Evolutionary conservation across 202 grass and related monocot genomes (phyloP).

Genomic region (Digitaria exilis): DNA sequence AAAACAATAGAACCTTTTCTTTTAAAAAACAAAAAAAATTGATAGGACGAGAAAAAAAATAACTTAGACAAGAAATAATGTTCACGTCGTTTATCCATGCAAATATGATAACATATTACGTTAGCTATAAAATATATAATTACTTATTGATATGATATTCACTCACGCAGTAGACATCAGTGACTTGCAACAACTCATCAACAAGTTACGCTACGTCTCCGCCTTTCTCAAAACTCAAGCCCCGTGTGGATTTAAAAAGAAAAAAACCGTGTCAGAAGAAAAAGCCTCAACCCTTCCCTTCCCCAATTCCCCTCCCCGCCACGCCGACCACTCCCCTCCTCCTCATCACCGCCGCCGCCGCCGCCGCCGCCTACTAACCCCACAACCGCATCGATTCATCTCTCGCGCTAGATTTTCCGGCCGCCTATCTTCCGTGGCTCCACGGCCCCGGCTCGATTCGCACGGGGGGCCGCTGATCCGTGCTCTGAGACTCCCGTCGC

Average conservation of each 20-base stretch:
- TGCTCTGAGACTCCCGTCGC: slow-evolving; percentile 16
- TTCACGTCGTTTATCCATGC: too few species aligned
- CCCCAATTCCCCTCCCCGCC: slow-evolving; percentile 7
- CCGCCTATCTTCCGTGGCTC: neutral
- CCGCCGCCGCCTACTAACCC: neutral
- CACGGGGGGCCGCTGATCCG: slow-evolving; percentile 18
- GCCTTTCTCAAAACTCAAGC: neutral
- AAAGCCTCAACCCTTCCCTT: neutral
- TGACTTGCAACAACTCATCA: too few species aligned
- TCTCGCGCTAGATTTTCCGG: neutral
- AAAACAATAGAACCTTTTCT: too few species aligned
- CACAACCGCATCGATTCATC: slow-evolving; percentile 25
- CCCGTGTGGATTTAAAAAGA: too few species aligned
- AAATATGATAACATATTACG: too few species aligned
- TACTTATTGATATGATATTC: too few species aligned
- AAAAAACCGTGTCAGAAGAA: too few species aligned
- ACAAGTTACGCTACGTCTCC: neutral
- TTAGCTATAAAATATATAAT: too few species aligned
- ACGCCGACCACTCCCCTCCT: slow-evolving; percentile 42
- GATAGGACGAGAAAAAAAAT: too few species aligned
- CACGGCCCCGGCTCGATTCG: slow-evolving; percentile 40
- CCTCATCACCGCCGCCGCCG: slow-evolving; percentile 25
- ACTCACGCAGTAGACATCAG: too few species aligned
- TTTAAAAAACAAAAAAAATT: too few species aligned
- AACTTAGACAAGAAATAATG: too few species aligned